Percentiles rank a stretch among this genome's conserved stretches.
phyloP scores from a whole-genome alignment of 2,329 filamentous ascomycete genomes.

The Xylariaceae sp. region DNA sequence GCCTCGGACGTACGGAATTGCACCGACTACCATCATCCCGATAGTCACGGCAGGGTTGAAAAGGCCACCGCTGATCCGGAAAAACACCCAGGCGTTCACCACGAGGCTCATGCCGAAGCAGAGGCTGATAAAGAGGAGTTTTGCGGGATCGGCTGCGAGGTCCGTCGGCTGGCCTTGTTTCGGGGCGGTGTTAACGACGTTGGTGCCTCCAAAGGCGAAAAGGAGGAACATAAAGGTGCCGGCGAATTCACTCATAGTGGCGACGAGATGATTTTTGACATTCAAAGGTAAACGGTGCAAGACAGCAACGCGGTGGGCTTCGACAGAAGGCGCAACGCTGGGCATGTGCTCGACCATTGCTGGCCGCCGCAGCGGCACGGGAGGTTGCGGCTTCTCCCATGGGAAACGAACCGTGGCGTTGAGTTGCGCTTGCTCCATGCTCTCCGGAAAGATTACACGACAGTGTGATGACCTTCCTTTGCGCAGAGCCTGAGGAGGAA shows the following conservation, averaged over 20 bases:
- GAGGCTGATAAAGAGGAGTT: slow-evolving; percentile 33
- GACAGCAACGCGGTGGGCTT: too few relatives aligned
- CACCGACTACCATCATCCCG: slow-evolving; percentile 46
- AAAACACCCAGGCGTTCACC: slow-evolving; percentile 42
- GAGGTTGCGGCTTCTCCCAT: too few relatives aligned
- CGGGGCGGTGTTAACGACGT: slow-evolving; percentile 25
- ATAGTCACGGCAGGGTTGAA: slow-evolving; percentile 38
- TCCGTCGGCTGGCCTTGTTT: slow-evolving; percentile 3
- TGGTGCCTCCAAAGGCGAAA: slow-evolving; percentile 31
- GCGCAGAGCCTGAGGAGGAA: too few relatives aligned
- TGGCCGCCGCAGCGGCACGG: too few relatives aligned
- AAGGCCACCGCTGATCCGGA: slow-evolving; percentile 34
- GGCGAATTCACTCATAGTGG: slow-evolving; percentile 26
- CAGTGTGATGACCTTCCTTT: too few relatives aligned
- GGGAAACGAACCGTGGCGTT: too few relatives aligned
- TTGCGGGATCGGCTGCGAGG: slow-evolving; percentile 12
- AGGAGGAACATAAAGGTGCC: slow-evolving; percentile 32
- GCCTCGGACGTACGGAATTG: slow-evolving; percentile 36
- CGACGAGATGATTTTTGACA: slow-evolving; percentile 25
- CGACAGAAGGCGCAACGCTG: too few relatives aligned
- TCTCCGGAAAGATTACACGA: too few relatives aligned
- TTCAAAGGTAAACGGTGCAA: slow-evolving; percentile 12
- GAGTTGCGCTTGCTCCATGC: too few relatives aligned
- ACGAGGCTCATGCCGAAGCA: slow-evolving; percentile 36
- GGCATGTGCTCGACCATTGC: too few relatives aligned